Base-by-base conservation (phyloP, 2,329 filamentous ascomycete genomes). In the Camillea tinctor region DNA sequence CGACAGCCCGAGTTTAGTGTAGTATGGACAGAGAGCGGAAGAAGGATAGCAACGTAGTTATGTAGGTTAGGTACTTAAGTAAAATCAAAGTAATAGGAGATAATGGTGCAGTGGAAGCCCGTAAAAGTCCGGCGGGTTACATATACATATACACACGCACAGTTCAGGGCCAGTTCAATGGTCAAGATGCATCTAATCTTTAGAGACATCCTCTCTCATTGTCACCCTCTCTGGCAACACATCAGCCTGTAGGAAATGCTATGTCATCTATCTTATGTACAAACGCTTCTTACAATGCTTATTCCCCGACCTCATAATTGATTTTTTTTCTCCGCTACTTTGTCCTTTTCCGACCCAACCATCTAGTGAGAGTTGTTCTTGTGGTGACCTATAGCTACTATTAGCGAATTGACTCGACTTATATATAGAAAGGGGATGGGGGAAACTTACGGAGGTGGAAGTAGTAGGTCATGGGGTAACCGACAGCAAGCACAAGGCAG, bases 401-500 rank as follows among this genome's bases (percentile, higher is more conserved):
- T 65, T 59, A 65, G 60, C 19, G 19, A 17, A 7, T 26, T 50
- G 52, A 19, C n/a, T 30, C 4, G 22, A 8, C 40, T 24, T 13
- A 26, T 44, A 51, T 30, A 20, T 23, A 30, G 49, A 51, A 21
- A 11, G 20, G 54, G 59, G 7, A 6, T n/a, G 50, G 9, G 11
- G 19, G 50, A 22, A 58, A 88, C 92, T 80, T 88, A 99, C 95
- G 92, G 74, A 99, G 86, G 82, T 99, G 96, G 91, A 96, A 98
- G 87, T 99, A 98, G 89, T 99, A 99, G 84, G 97, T 93, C 83
- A 98, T 92, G 72, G 90, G 91, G 80, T 99, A 99, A 73, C 95
- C 94, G 70, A 98, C 76, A 68, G 87, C 79, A 68, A 97, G 81
- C 64, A 99, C 81, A 75, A 87, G 83, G 70, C 85, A 88, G 72